Evolutionary conservation across 768 basidiomycete genomes (phyloP).

Genomic region (Termitomyces heimii): DNA sequence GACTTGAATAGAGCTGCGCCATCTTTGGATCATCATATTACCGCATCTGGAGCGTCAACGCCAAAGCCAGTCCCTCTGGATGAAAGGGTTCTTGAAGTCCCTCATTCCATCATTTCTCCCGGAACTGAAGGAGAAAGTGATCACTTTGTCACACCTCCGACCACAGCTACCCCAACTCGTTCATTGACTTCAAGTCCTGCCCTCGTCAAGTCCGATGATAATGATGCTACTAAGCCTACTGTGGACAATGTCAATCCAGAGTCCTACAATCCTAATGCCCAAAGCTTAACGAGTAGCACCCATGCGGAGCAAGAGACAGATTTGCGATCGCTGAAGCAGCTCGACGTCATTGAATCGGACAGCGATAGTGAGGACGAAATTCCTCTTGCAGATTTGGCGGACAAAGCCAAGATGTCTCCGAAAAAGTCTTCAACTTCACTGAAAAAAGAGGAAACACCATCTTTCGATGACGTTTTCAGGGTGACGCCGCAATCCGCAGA

Average conservation of each 20-base stretch:
- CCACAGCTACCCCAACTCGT: constrained; percentile 25
- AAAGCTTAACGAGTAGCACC: constrained; percentile 7
- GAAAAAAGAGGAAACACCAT: constrained; percentile 4
- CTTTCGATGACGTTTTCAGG: constrained; percentile 60
- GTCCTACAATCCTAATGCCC: constrained; percentile 33
- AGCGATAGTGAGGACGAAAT: constrained; percentile 46
- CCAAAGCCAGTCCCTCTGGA: constrained; percentile 16
- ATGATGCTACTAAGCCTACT: constrained; percentile 19
- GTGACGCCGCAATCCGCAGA: constrained; percentile 19
- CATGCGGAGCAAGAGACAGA: constrained; percentile 38
- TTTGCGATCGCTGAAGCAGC: constrained; percentile 46
- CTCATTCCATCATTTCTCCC: constrained; percentile 10
- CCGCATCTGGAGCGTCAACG: constrained; percentile 2
- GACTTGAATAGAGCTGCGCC: neutral
- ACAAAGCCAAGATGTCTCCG: constrained; percentile 18
- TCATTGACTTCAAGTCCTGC: constrained; percentile 14
- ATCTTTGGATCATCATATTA: neutral
- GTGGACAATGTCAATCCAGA: constrained; percentile 30
- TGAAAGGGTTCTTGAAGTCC: constrained; percentile 1
- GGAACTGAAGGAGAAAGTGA: constrained; percentile 40
- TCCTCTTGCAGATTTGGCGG: constrained; percentile 28
- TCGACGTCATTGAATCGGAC: constrained; percentile 50
- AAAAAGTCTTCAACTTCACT: constrained; percentile 12
- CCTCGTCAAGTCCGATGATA: constrained; percentile 6
- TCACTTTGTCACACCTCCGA: constrained; percentile 56